A percentile compares a stretch with the other conserved stretches of the same genome.
Conservation (phyloP, 2,329 filamentous ascomycete genomes). For the Microdochium paspali region DNA sequence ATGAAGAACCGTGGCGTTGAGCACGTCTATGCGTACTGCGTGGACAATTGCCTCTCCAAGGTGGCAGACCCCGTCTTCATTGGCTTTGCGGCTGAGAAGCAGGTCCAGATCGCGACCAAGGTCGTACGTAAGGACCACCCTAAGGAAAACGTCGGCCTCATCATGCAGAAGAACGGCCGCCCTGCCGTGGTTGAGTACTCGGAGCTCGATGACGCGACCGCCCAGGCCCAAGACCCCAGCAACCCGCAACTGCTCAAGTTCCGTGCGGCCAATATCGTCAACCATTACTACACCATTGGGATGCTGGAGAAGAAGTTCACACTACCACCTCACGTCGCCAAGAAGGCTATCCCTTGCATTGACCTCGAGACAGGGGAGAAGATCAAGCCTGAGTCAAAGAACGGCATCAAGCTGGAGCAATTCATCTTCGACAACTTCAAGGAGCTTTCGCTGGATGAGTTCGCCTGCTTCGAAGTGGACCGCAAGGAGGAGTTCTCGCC, state of each 20-base stretch:
- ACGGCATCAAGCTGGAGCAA: constrained; percentile 98
- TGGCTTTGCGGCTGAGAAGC: constrained; percentile 78
- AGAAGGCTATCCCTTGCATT: constrained; percentile 94
- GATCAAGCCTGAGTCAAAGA: constrained; percentile 87
- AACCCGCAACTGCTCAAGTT: constrained; percentile 81
- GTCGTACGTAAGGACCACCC: constrained; percentile 98
- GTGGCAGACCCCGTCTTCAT: constrained; percentile 96
- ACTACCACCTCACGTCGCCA: constrained; percentile 89
- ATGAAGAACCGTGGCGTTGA: constrained; percentile 83
- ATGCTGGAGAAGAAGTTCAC: constrained; percentile 66
- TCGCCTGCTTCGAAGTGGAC: constrained; percentile 91
- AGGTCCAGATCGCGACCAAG: constrained; percentile 95
- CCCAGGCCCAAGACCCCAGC: constrained; percentile 77
- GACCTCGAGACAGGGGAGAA: constrained; percentile 68
- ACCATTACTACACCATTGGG: constrained; percentile 96
- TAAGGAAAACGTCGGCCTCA: constrained; percentile 90
- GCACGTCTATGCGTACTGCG: constrained; percentile 96
- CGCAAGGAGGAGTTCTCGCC: constrained; percentile 98
- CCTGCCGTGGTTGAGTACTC: constrained; percentile 98
- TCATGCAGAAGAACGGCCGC: constrained; percentile 89
- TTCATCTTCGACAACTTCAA: constrained; percentile 99
- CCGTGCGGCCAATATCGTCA: constrained; percentile 97
- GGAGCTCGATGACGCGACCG: constrained; percentile 84
- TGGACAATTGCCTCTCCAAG: constrained; percentile 98
- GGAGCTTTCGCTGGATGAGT: constrained; percentile 73